Evolutionary conservation across 306 rosid genomes (phyloP).

Genomic region (Glycine tomentella): DNA sequence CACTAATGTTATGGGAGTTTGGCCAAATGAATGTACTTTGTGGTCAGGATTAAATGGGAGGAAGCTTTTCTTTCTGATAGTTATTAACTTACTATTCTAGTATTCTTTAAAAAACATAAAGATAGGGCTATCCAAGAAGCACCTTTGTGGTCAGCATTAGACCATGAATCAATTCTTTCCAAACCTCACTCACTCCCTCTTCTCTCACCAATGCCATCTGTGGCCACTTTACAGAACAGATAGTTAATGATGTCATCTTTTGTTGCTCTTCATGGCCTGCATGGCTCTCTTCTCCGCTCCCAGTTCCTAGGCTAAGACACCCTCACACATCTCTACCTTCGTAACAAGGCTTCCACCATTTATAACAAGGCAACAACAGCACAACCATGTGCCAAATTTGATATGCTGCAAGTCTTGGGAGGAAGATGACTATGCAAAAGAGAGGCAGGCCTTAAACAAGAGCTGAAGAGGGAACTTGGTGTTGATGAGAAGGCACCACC

Average conservation of each 20-base stretch:
- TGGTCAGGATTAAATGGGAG: constrained; percentile 36
- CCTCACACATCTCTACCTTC: constrained; percentile 48
- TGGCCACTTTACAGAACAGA: constrained; percentile 17
- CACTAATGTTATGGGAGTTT: not conserved
- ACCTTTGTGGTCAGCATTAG: constrained; percentile 43
- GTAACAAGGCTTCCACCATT: constrained; percentile 43
- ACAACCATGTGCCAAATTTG: constrained; percentile 67
- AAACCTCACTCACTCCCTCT: not conserved
- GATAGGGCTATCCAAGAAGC: constrained; percentile 51
- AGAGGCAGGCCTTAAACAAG: constrained; percentile 70
- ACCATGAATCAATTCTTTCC: constrained; percentile 23
- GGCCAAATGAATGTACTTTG: constrained; percentile 18
- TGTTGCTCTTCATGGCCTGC: constrained; percentile 58
- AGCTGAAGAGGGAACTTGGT: constrained; percentile 60
- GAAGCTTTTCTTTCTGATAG: not conserved
- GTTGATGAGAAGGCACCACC: constrained; percentile 44
- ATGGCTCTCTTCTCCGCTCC: constrained; percentile 61
- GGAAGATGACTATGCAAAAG: constrained; percentile 96
- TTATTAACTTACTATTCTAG: too few relatives aligned
- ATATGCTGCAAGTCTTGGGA: constrained; percentile 70
- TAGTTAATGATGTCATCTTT: constrained; percentile 64
- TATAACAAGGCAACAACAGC: constrained; percentile 42
- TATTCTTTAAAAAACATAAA: too few relatives aligned
- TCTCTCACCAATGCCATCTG: constrained; percentile 28
- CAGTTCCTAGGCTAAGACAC: constrained; percentile 64